Percentiles rank a stretch among this genome's conserved stretches.
Conservation (phyloP, 2,329 filamentous ascomycete species). For the Fusarium sp. region DNA sequence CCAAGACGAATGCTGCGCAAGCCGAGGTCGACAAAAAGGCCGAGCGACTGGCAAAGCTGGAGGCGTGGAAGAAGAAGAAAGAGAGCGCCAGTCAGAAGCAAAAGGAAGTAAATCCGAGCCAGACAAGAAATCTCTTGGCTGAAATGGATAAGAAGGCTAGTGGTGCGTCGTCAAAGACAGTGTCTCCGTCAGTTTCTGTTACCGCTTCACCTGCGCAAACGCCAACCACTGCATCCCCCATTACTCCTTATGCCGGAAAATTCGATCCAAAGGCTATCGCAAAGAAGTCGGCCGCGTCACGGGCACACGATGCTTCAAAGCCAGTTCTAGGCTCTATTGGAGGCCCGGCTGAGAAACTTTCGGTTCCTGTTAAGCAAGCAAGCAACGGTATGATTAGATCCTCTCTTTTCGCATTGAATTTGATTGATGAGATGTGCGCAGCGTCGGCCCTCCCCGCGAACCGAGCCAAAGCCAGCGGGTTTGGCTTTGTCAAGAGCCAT, state of each 20-base stretch:
- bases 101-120: slow-evolving; percentile 70
- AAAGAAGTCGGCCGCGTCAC: slow-evolving; percentile 74
- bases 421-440: slow-evolving; percentile 43
- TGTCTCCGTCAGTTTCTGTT: slow-evolving; percentile 61
- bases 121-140: slow-evolving; percentile 71
- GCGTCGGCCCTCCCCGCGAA: slow-evolving; percentile 69
- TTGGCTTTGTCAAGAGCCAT: slow-evolving; percentile 77
- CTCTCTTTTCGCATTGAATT: not conserved
- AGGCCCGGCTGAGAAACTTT: slow-evolving; percentile 49
- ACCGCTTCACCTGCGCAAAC: slow-evolving; percentile 59
- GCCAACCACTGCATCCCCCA: slow-evolving; percentile 58
- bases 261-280: slow-evolving; percentile 87
- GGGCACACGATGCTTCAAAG: slow-evolving; percentile 61
- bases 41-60: slow-evolving; percentile 79
- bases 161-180: slow-evolving; percentile 52
- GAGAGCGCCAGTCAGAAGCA: slow-evolving; percentile 77
- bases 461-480: slow-evolving; percentile 78
- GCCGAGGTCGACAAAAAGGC: slow-evolving; percentile 77
- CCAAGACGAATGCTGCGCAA: slow-evolving; percentile 56
- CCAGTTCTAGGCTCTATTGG: slow-evolving; percentile 58
- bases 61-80: slow-evolving; percentile 92
- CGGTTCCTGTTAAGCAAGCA: slow-evolving; percentile 46
- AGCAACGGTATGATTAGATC: slow-evolving; percentile 48
- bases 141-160: slow-evolving; percentile 76
- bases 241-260: slow-evolving; percentile 73